Conservation (phyloP, 768 basidiomycete species). For the Panus rudis region DNA sequence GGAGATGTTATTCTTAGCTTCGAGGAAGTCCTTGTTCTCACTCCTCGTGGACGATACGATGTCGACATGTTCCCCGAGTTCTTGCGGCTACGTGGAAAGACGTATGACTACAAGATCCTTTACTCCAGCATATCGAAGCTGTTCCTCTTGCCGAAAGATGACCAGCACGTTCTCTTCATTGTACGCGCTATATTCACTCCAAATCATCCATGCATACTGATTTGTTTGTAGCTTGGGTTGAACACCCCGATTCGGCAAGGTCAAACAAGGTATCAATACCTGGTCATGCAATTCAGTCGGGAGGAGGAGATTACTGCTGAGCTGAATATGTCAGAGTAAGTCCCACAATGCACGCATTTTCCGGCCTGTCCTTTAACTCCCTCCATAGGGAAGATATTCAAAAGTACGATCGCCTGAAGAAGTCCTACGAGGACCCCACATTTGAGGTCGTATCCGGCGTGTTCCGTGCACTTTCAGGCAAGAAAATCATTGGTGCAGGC, state of each 20-base stretch:
- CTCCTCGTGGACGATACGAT: conserved; percentile 94
- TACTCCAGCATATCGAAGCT: conserved; percentile 82
- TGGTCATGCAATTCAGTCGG: conserved; percentile 96
- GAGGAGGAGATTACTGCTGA: conserved; percentile 97
- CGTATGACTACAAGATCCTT: conserved; percentile 97
- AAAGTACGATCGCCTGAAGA: conserved; percentile 79
- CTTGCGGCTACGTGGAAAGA: conserved; percentile 92
- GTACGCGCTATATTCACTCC: conserved; percentile 35
- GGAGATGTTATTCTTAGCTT: conserved; percentile 93
- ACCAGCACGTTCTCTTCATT: conserved; percentile 91
- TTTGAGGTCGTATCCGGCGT: conserved; percentile 93
- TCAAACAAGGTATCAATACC: conserved; percentile 94
- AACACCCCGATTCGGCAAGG: conserved; percentile 95
- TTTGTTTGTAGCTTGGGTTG: conserved; percentile 64
- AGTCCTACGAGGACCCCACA: conserved; percentile 91
- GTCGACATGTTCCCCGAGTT: conserved; percentile 98
- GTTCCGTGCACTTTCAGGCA: conserved; percentile 84
- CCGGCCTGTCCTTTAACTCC: not conserved
- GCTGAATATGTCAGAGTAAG: conserved; percentile 87
- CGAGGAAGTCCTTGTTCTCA: conserved; percentile 89
- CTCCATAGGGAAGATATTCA: conserved; percentile 60
- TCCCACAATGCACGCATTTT: conserved; percentile 8
- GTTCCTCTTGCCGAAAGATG: conserved; percentile 95
- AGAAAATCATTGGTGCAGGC: conserved; percentile 86
- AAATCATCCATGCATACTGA: conserved; percentile 1